These are phyloP conservation scores for Lophiotrema nucula DNA, from an alignment of 495 filamentous ascomycete species.

Conservation along the genomic window DNA sequence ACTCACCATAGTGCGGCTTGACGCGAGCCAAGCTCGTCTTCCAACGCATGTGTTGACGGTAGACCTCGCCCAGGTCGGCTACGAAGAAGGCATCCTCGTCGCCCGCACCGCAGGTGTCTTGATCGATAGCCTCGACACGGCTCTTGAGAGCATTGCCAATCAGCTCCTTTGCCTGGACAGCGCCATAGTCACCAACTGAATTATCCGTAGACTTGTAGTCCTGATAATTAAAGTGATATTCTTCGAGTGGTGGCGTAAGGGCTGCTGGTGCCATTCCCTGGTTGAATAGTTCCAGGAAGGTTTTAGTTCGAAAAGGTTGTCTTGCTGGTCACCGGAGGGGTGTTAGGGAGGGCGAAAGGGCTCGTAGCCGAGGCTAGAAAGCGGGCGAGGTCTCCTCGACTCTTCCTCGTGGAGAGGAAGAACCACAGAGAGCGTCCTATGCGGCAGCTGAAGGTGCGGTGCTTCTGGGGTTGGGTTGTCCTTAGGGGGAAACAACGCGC, in stretches of 20 bases:
- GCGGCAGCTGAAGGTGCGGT: constrained; percentile 85
- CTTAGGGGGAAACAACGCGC: constrained; percentile 45
- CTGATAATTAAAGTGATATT: constrained; percentile 37
- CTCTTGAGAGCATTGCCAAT: constrained; percentile 78
- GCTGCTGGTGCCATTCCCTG: constrained; percentile 75
- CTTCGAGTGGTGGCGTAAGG: constrained; percentile 51
- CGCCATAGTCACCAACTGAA: constrained; percentile 32
- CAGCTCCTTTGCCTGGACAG: constrained; percentile 45
- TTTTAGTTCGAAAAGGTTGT: constrained; percentile 5
- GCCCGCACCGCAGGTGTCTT: constrained; percentile 79
- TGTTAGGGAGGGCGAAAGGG: constrained; percentile 89
- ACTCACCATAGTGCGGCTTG: constrained; percentile 93
- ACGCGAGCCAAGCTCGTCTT: constrained; percentile 89
- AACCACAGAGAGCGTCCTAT: constrained; percentile 94
- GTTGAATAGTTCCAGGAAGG: constrained; percentile 30
- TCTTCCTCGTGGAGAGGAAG: constrained; percentile 96
- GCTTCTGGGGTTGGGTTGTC: constrained; percentile 55
- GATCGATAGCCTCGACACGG: constrained; percentile 77
- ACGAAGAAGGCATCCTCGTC: constrained; percentile 98
- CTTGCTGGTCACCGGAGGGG: constrained; percentile 20
- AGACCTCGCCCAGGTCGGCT: constrained; percentile 95
- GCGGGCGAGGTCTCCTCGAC: constrained; percentile 82
- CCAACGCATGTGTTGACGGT: constrained; percentile 97
- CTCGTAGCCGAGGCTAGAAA: constrained; percentile 77
- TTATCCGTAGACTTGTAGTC: constrained; percentile 14